Base-by-base conservation (phyloP, 352 stramenopile genomes). In the Aphanomyces astaci region DNA sequence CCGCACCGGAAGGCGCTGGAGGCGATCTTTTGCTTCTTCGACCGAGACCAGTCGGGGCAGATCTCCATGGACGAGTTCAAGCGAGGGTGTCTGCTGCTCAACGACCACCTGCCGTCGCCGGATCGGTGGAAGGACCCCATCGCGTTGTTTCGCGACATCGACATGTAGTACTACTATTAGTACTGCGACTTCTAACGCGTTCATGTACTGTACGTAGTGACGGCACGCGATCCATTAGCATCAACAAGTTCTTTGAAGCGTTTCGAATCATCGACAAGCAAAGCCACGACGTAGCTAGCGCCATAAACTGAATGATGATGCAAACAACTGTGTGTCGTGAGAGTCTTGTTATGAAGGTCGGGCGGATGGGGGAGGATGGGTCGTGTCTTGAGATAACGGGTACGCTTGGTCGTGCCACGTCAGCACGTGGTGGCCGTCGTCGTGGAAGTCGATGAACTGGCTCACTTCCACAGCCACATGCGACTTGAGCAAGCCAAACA, bases 401-500 rank as follows among this genome's bases (percentile, higher is more conserved):
- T 39, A 30, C 13, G n/a, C 22, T 32, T 19, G 5, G 51, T 36
- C 51, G 5, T 59, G n/a, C 51, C 51, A 59, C 51, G 4, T 7
- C 5, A 59, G 22, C 7, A 59, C 13, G 24, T 59, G 51, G 25
- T 22, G 51, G 25, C 51, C 51, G n/a, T 78, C 66, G 30, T 84
- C 74, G 39, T 75, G 64, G 19, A 93, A 66, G 10, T 81, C 66
- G 48, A 93, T 90, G 32, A 72, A 71, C 28, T 81, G 79, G 33
- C 73, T 76, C 1, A 93, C 72, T 46, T 91, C 82, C 1, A 91
- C 83, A 0, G 84, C 84, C 24, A 93, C 69, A 62, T 93, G 84
- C n/a, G 82, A 93, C 11, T 70, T 70, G 28, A 93, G 75, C 19
- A 93, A 73, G 3, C 77, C 81, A 46, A 89, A 67, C 24, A 74